A percentile compares a stretch with the other conserved stretches of the same genome.
These are phyloP conservation scores for Aurifilum marmelostoma DNA, from an alignment of 2,329 filamentous ascomycete genomes.

Conservation along the genomic window DNA sequence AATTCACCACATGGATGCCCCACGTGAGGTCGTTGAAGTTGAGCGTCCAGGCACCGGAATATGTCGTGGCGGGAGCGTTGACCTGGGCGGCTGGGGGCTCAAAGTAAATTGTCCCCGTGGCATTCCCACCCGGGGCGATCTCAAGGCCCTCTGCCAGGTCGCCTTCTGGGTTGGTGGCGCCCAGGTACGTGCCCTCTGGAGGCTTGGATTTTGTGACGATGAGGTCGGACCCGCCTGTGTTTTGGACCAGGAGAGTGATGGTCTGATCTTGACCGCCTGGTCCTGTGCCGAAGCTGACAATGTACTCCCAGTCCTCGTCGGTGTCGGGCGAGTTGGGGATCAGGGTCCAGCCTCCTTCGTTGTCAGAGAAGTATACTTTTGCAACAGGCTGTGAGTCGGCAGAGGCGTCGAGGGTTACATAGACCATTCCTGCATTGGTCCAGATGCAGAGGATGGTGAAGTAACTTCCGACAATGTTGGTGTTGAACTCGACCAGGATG, in stretches of 20 bases:
- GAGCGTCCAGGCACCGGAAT: slow-evolving; percentile 31
- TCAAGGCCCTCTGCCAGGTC: slow-evolving; percentile 28
- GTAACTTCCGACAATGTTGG: slow-evolving; percentile 38
- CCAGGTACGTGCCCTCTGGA: slow-evolving; percentile 11
- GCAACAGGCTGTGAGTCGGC: slow-evolving; percentile 41
- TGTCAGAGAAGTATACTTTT: slow-evolving; percentile 40
- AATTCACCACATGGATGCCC: slow-evolving; percentile 29
- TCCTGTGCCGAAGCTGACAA: slow-evolving; percentile 40
- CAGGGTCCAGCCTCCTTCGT: slow-evolving; percentile 38
- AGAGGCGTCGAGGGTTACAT: slow-evolving; percentile 39
- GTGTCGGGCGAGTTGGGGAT: slow-evolving; percentile 25
- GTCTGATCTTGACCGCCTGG: slow-evolving; percentile 19
- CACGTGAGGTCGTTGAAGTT: slow-evolving; percentile 30
- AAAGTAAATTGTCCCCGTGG: slow-evolving; percentile 21
- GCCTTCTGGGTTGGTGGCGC: slow-evolving; percentile 26
- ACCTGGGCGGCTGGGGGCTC: slow-evolving; percentile 21
- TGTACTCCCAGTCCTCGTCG: slow-evolving; percentile 13
- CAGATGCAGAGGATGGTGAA: slow-evolving; percentile 41
- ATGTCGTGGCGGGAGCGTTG: slow-evolving; percentile 32
- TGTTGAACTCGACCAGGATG: slow-evolving; percentile 41
- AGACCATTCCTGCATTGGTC: slow-evolving; percentile 40
- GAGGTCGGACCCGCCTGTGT: slow-evolving; percentile 41
- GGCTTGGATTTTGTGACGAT: slow-evolving; percentile 44
- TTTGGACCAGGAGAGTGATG: slow-evolving; percentile 34
- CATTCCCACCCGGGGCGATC: slow-evolving; percentile 19